Percentiles rank a stretch among this genome's conserved stretches.
phyloP scores from a whole-genome alignment of 257 asterid species.

The Paulownia fortunei region DNA sequence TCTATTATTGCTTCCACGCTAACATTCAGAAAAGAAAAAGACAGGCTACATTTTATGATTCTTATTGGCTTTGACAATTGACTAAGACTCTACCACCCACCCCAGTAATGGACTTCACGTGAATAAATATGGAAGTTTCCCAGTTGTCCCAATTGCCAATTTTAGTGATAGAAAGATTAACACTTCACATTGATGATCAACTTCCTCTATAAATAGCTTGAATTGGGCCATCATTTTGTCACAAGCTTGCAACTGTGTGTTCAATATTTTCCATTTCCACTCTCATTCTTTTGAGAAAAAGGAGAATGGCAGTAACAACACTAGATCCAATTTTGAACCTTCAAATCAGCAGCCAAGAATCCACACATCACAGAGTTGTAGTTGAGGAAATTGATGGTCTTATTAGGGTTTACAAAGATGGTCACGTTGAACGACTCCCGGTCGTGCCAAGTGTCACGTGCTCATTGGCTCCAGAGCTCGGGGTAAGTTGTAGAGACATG shows the following conservation, averaged over 20 bases:
- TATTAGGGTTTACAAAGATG: conserved; percentile 69
- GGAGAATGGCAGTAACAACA: conserved; percentile 54
- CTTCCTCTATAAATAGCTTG: conserved; percentile 39
- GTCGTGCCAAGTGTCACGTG: conserved; percentile 57
- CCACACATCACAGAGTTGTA: conserved; percentile 37
- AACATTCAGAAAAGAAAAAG: no score
- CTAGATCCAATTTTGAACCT: conserved; percentile 47
- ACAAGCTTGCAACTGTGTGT: not conserved
- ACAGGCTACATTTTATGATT: not conserved
- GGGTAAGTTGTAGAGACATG: conserved; percentile 59
- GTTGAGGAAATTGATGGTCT: conserved; percentile 74
- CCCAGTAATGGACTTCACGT: conserved; percentile 32
- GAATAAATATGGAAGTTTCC: conserved; percentile 36
- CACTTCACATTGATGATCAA: conserved; percentile 2
- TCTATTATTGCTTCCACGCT: no score
- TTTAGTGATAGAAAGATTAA: not conserved
- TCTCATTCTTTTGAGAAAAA: conserved; percentile 17
- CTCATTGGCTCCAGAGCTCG: conserved; percentile 52
- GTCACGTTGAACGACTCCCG: conserved; percentile 76
- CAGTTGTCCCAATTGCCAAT: conserved; percentile 8
- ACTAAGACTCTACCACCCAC: not conserved
- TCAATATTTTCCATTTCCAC: not conserved
- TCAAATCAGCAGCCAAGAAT: conserved; percentile 45
- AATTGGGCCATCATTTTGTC: not conserved
- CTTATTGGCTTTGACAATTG: not conserved